phyloP scores from a whole-genome alignment of 441 rosid species.

The Bruguiera hainesii region DNA sequence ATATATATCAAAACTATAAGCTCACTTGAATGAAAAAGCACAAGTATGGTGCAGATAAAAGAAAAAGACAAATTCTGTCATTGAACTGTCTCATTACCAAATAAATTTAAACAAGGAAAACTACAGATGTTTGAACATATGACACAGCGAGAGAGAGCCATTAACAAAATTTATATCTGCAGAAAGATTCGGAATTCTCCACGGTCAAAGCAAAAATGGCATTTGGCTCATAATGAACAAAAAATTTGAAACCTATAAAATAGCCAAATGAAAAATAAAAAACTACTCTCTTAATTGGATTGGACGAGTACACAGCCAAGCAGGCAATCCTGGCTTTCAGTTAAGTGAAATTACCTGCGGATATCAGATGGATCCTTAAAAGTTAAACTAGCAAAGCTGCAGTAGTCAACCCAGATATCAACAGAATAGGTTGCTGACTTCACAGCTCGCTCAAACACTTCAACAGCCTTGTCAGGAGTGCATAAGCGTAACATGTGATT shows the following conservation, averaged over 20 bases:
- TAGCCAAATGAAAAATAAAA: too few species aligned
- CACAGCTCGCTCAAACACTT: conserved; percentile 76
- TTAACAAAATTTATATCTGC: too few species aligned
- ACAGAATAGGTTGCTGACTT: conserved; percentile 70
- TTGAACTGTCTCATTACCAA: too few species aligned
- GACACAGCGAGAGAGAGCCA: too few species aligned
- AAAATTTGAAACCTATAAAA: too few species aligned
- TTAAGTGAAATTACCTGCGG: conserved; percentile 51
- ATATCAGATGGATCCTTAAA: conserved; percentile 69
- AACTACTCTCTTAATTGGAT: too few species aligned
- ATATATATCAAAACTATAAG: conserved; percentile 8
- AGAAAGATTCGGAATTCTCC: too few species aligned
- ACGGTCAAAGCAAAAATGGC: too few species aligned
- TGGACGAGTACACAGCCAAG: too few species aligned
- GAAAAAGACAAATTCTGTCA: neutral
- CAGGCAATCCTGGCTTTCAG: conserved; percentile 10
- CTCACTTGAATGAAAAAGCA: neutral
- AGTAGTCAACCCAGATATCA: conserved; percentile 74
- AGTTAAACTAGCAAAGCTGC: conserved; percentile 47
- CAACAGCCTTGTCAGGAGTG: conserved; percentile 55
- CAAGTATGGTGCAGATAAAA: conserved; percentile 1
- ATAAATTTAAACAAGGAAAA: too few species aligned
- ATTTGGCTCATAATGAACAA: too few species aligned
- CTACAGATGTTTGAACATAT: too few species aligned
- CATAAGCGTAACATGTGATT: conserved; percentile 51